These are phyloP conservation scores for Penicillium sp. DNA, from an alignment of 2,329 filamentous ascomycete species.

Conservation along the genomic window DNA sequence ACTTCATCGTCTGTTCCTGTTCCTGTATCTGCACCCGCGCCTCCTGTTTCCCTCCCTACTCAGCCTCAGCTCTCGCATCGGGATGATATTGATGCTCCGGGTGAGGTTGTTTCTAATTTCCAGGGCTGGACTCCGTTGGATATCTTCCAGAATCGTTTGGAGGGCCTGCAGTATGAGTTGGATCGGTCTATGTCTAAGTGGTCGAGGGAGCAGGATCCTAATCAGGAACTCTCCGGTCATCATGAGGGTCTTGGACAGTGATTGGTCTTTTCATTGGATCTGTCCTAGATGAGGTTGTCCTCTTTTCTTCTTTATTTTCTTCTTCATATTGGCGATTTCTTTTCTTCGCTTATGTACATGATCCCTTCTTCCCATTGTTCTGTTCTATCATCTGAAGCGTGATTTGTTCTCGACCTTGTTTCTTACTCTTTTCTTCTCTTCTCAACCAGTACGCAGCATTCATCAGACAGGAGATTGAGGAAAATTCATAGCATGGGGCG, in stretches of 20 bases:
- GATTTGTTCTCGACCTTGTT: not conserved
- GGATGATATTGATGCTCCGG: slow-evolving; percentile 12
- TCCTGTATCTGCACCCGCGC: not conserved
- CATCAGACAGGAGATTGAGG: slow-evolving; percentile 6
- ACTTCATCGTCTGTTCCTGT: not conserved
- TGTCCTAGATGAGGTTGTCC: not conserved
- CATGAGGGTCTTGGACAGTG: slow-evolving; percentile 25
- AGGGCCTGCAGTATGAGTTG: slow-evolving; percentile 16
- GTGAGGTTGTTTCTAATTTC: slow-evolving; percentile 9
- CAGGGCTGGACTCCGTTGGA: slow-evolving; percentile 24
- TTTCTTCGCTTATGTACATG: slow-evolving; percentile 1
- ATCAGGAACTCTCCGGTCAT: slow-evolving; percentile 18
- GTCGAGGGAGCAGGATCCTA: slow-evolving; percentile 22
- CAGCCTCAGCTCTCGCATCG: not conserved
- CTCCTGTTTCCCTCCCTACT: not conserved
- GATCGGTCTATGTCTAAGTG: slow-evolving; percentile 25
- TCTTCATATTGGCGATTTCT: not conserved
- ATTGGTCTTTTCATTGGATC: not conserved
- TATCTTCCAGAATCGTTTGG: slow-evolving; percentile 21
- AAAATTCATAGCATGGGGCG: slow-evolving; percentile 4
- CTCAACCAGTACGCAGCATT: not conserved
- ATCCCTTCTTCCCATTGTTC: not conserved
- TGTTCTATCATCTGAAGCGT: not conserved
- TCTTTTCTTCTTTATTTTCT: not conserved
- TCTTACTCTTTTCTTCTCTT: not conserved